phyloP scores from a whole-genome alignment of 148 eudicot species.

The Amaranthus cruentus region DNA sequence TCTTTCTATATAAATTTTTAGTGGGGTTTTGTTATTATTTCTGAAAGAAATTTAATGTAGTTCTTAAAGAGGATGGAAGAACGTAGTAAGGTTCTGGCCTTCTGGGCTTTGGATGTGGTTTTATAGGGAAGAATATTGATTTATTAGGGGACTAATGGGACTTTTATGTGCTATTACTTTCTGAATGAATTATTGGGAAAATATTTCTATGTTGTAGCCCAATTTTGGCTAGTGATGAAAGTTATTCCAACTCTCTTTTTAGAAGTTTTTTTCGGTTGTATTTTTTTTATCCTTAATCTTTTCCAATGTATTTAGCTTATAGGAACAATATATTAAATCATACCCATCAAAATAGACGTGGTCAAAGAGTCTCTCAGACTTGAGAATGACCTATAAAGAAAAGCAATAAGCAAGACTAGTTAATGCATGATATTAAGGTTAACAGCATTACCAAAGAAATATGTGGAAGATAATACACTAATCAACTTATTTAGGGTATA shows the following conservation, averaged over 20 bases:
- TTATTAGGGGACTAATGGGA: neutral
- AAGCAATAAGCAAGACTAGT: no score
- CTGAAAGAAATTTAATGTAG: neutral
- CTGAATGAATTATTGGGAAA: neutral
- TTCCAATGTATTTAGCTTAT: no score
- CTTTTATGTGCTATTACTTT: conserved; percentile 13
- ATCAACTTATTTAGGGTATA: no score
- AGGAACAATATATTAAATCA: no score
- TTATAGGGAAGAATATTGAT: conserved; percentile 9
- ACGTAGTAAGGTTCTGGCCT: conserved; percentile 8
- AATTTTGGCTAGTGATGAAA: neutral
- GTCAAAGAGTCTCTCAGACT: no score
- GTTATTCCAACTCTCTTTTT: neutral
- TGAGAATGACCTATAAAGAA: no score
- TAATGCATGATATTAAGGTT: no score
- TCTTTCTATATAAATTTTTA: conserved; percentile 4
- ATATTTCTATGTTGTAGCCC: neutral
- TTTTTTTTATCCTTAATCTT: neutral
- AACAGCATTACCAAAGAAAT: no score
- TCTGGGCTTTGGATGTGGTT: conserved; percentile 2
- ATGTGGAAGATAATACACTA: no score
- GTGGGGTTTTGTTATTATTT: neutral
- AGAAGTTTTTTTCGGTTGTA: no score
- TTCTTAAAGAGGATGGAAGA: conserved; percentile 1
- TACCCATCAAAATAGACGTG: no score